Conservation (phyloP, 2,329 filamentous ascomycete genomes). For the Pseudocercospora fijiensis region DNA sequence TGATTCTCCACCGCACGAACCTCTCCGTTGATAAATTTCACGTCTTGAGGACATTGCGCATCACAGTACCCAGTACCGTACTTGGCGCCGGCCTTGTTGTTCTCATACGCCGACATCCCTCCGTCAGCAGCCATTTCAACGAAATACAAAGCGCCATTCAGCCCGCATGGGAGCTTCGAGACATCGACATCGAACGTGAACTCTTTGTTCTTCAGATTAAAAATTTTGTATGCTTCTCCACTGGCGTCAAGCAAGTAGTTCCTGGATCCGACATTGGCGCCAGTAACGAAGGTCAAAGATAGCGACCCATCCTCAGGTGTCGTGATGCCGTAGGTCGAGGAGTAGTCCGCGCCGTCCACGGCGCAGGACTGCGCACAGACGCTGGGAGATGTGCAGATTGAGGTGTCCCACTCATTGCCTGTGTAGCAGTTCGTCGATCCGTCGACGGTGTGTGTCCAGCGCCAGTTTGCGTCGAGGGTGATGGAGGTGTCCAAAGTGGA, state of each 20-base stretch:
- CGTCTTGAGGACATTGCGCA: slow-evolving; percentile 46
- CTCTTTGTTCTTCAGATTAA: slow-evolving; percentile 65
- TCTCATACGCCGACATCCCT: slow-evolving; percentile 49
- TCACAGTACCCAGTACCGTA: slow-evolving; percentile 61
- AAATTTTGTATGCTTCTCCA: slow-evolving; percentile 63
- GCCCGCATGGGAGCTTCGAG: slow-evolving; percentile 64
- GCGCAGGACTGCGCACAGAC: slow-evolving; percentile 57
- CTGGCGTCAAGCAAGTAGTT: slow-evolving; percentile 60
- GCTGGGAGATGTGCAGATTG: slow-evolving; percentile 42
- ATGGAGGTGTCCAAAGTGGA: slow-evolving; percentile 39
- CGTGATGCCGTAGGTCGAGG: slow-evolving; percentile 55
- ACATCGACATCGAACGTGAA: slow-evolving; percentile 73
- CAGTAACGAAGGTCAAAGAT: slow-evolving; percentile 48
- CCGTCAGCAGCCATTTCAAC: slow-evolving; percentile 63
- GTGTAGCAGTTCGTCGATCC: slow-evolving; percentile 53
- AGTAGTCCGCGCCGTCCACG: slow-evolving; percentile 58
- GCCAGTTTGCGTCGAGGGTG: slow-evolving; percentile 52
- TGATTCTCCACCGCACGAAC: slow-evolving; percentile 6
- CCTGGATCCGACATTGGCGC: slow-evolving; percentile 46
- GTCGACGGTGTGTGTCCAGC: slow-evolving; percentile 48
- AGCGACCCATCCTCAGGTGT: slow-evolving; percentile 49
- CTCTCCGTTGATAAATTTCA: slow-evolving; percentile 36
- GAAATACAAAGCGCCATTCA: slow-evolving; percentile 70
- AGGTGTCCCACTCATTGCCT: slow-evolving; percentile 46
- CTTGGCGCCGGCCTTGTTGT: slow-evolving; percentile 43